Base-by-base conservation (phyloP, 2,329 filamentous ascomycete genomes). In the Ophidiomyces ophidiicola region DNA sequence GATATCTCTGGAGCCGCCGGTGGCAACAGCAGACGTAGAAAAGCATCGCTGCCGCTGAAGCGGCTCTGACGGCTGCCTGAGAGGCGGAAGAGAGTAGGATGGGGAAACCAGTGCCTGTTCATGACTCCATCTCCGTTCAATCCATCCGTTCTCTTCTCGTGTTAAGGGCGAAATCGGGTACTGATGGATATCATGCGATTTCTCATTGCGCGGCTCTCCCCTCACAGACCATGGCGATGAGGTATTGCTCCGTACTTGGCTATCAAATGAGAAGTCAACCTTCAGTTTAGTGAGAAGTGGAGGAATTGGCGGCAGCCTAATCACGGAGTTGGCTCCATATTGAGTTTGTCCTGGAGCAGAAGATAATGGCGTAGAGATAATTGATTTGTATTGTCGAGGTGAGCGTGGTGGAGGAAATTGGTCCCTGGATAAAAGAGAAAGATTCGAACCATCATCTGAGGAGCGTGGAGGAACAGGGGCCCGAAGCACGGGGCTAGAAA, bases 271-370 rank as follows among this genome's bases (percentile, higher is more conserved):
- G 24, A 30, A 42, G 15, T 42, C 38, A 15, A 39, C 14, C 14
- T 41, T 39, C 5, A 36, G 10, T 8, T 38, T 32, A 3, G 32
- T 32, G 26, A 28, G 32, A 12, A 41, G 28, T 8, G 37, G 41
- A 6, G 25, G 36, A 12, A 46, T 36, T 3, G 44, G 42, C 3
- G 44, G 44, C 33, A 46, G 23, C 32, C 28, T 19, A 6, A 46
- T 39, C 12, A 28, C 33, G 2, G 42, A 23, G 10, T 32, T 33
- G 25, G 29, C 24, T 18, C 38, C 26, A 21, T 29, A 23, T 6
- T 37, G 26, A 5, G 41, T 28, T 32, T 41, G 42, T 30, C 28
- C 38, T 19, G 35, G 28, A 14, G 11, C 11, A n/a, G 31, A 28
- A 19, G 36, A 38, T 32, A 25, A 40, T 20, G 40, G 20, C 14